phyloP scores from a whole-genome alignment of 192 early-diverging fungal species.

The Thoreauomyces humboldtii region DNA sequence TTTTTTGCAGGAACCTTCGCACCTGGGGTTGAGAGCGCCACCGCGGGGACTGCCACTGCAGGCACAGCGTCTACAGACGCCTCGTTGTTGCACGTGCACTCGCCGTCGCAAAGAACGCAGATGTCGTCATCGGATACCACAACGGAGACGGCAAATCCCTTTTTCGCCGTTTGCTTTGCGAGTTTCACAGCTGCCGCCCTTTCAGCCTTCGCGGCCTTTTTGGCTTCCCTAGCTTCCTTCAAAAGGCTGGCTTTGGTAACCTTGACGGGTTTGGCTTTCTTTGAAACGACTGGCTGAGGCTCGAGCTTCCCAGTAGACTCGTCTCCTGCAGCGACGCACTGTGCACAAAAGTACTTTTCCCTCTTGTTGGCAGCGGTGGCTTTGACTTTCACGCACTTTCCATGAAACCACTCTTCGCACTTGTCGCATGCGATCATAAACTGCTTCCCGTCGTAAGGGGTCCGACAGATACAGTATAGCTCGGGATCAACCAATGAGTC shows the following conservation, averaged over 20 bases:
- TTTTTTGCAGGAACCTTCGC: too few species aligned
- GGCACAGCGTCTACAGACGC: background rate
- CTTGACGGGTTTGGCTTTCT: background rate
- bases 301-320: too few species aligned
- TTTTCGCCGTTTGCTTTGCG: background rate
- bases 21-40: too few species aligned
- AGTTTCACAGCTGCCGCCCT: background rate
- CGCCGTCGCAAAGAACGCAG: constrained; percentile 34
- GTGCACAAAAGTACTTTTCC: constrained; percentile 13
- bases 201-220: background rate
- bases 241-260: background rate
- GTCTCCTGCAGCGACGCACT: background rate
- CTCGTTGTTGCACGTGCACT: constrained; percentile 32
- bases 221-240: background rate
- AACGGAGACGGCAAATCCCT: background rate
- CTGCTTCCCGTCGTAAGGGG: constrained; percentile 21
- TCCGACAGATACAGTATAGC: constrained; percentile 33
- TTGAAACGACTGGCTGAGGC: background rate
- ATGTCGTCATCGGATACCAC: constrained; percentile 27
- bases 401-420: constrained; percentile 38
- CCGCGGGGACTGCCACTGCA: background rate
- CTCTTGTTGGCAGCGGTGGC: background rate
- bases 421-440: constrained; percentile 35
- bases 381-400: constrained; percentile 26
- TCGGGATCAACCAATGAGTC: background rate